A percentile compares a stretch with the other conserved stretches of the same genome.
These are phyloP conservation scores for Hypomyces perniciosus DNA, from an alignment of 2,329 filamentous ascomycete species.

Conservation along the genomic window DNA sequence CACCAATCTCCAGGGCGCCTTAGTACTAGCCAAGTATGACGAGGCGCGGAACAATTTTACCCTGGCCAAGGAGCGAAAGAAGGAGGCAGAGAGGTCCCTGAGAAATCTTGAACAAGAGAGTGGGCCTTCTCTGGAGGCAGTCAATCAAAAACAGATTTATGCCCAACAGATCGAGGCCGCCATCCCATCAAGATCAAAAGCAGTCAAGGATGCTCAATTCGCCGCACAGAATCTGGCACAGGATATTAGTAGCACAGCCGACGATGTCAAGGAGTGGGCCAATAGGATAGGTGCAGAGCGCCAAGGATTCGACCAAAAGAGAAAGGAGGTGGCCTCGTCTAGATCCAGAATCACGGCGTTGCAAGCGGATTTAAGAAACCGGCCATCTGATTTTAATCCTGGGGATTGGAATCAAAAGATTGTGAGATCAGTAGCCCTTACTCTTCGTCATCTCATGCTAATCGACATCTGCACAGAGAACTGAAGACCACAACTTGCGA, in stretches of 20 bases:
- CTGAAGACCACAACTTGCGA: conserved; percentile 51
- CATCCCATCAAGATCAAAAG: conserved; percentile 47
- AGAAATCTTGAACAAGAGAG: conserved; percentile 50
- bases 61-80: conserved; percentile 50
- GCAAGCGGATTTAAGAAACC: conserved; percentile 56
- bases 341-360: conserved; percentile 55
- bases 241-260: conserved; percentile 29
- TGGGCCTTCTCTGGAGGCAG: conserved; percentile 63
- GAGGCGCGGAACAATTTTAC: conserved; percentile 43
- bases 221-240: conserved; percentile 39
- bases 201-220: conserved; percentile 49
- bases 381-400: conserved; percentile 61
- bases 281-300: conserved; percentile 44
- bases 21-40: conserved; percentile 60
- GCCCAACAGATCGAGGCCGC: conserved; percentile 48
- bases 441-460: neutral
- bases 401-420: conserved; percentile 66
- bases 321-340: conserved; percentile 43
- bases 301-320: conserved; percentile 44
- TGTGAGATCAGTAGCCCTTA: conserved; percentile 40
- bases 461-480: conserved; percentile 39
- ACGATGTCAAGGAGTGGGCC: conserved; percentile 38
- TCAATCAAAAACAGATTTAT: conserved; percentile 67
- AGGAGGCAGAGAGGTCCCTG: conserved; percentile 51
- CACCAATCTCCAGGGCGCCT: conserved; percentile 56